These are phyloP conservation scores for Colletotrichum tamarilloi DNA, from an alignment of 2,329 filamentous ascomycete species.

Conservation along the genomic window DNA sequence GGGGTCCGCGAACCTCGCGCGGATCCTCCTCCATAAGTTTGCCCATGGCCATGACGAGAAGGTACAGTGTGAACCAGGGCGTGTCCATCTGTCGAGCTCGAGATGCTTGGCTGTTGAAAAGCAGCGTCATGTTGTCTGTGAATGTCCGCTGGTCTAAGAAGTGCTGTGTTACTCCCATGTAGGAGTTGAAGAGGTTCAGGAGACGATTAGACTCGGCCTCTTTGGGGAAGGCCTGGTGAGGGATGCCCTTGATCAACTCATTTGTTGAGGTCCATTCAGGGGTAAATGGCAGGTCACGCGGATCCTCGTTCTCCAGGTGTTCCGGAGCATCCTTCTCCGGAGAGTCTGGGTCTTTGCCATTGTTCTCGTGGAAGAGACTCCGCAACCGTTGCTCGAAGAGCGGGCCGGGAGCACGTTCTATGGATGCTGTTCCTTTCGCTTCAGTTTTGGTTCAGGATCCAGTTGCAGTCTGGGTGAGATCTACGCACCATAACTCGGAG, in stretches of 20 bases:
- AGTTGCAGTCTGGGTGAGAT: not conserved
- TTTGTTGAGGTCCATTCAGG: slow-evolving; percentile 32
- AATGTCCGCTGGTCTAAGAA: slow-evolving; percentile 43
- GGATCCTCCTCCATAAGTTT: slow-evolving; percentile 41
- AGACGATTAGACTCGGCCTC: slow-evolving; percentile 39
- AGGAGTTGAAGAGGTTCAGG: slow-evolving; percentile 39
- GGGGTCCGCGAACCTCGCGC: slow-evolving; percentile 35
- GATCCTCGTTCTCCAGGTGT: slow-evolving; percentile 13
- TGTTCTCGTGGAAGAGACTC: slow-evolving; percentile 28
- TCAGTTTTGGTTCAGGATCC: not conserved
- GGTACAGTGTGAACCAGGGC: slow-evolving; percentile 42
- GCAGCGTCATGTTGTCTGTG: slow-evolving; percentile 39
- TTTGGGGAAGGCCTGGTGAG: slow-evolving; percentile 23
- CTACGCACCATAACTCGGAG: slow-evolving; percentile 25
- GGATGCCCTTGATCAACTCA: slow-evolving; percentile 30
- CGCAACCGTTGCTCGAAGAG: slow-evolving; percentile 25
- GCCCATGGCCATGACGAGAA: slow-evolving; percentile 44
- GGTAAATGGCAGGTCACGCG: slow-evolving; percentile 19
- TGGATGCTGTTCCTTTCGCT: slow-evolving; percentile 6
- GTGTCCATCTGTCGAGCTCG: slow-evolving; percentile 37
- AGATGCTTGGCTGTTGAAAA: slow-evolving; percentile 40
- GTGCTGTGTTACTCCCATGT: slow-evolving; percentile 43
- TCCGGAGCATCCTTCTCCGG: slow-evolving; percentile 19
- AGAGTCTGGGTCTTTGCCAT: slow-evolving; percentile 14
- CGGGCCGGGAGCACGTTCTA: slow-evolving; percentile 28